Percentiles rank a stretch among this genome's conserved stretches.
phyloP scores from a whole-genome alignment of 768 basidiomycete species.

The Hortiboletus campestris region DNA sequence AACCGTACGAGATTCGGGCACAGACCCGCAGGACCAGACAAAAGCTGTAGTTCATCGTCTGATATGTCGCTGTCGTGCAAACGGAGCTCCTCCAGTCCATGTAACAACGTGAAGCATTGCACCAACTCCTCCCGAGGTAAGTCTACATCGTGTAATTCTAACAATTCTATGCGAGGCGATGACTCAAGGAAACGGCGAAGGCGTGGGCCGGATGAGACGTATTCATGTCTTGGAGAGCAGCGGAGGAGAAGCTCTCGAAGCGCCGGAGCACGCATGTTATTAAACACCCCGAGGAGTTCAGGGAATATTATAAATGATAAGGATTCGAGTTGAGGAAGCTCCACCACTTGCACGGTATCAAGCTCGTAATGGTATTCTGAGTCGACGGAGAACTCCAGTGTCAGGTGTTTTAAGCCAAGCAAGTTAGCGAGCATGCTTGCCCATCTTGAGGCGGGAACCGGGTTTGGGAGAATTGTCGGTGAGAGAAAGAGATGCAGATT shows the following conservation, averaged over 20 bases:
- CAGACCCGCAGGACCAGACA: conserved; percentile 39
- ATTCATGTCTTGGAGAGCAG: conserved; percentile 27
- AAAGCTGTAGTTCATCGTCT: conserved; percentile 39
- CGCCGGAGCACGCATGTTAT: conserved; percentile 34
- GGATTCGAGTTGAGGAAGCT: conserved; percentile 27
- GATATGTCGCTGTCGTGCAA: conserved; percentile 60
- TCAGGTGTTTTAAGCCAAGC: conserved; percentile 40
- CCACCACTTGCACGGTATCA: conserved; percentile 9
- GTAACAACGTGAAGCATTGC: conserved; percentile 36
- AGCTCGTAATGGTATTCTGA: conserved; percentile 26
- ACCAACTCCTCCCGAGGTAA: conserved; percentile 39
- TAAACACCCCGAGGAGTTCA: conserved; percentile 28
- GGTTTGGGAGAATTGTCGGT: conserved; percentile 15
- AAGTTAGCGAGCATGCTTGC: conserved; percentile 38
- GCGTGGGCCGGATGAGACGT: conserved; percentile 25
- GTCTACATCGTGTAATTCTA: conserved; percentile 52
- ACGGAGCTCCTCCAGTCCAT: conserved; percentile 45
- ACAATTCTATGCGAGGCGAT: conserved; percentile 36
- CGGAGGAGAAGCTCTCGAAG: conserved; percentile 42
- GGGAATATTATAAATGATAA: conserved; percentile 32
- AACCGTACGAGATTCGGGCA: conserved; percentile 49
- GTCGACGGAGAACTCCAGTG: conserved; percentile 36
- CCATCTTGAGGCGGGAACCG: conserved; percentile 25
- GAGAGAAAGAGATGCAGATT: conserved; percentile 36
- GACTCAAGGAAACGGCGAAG: conserved; percentile 30